Evolutionary conservation across 192 early-diverging fungal species (phyloP).

Genomic region (Entomortierella beljakovae): DNA sequence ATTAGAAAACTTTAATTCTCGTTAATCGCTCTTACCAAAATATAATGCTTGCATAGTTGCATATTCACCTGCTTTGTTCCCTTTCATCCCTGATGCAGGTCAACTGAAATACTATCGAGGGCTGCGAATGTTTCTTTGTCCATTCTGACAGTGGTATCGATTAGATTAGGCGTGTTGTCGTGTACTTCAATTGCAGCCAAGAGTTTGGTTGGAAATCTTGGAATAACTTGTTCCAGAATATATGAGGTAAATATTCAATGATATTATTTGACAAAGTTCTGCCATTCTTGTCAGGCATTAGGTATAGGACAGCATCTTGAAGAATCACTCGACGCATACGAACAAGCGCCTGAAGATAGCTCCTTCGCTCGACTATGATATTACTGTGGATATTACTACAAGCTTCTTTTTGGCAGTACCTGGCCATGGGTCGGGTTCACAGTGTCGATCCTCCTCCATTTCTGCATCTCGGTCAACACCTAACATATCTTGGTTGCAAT

Average conservation of each 20-base stretch:
- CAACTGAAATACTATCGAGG: too few relatives aligned
- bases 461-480: slow-evolving; percentile 10
- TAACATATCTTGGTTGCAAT: slow-evolving; percentile 24
- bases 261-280: not conserved
- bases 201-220: not conserved
- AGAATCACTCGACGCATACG: slow-evolving; percentile 26
- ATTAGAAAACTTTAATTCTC: too few relatives aligned
- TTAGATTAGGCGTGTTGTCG: not conserved
- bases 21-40: too few relatives aligned
- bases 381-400: not conserved
- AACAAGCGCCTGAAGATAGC: slow-evolving; percentile 17
- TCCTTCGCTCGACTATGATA: not conserved
- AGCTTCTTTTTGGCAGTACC: too few relatives aligned
- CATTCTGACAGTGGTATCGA: not conserved
- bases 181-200: not conserved
- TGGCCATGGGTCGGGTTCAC: not conserved
- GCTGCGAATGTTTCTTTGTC: not conserved
- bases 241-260: not conserved
- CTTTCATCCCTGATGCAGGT: too few relatives aligned
- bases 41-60: too few relatives aligned
- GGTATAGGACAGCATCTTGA: slow-evolving; percentile 23
- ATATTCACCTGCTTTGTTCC: too few relatives aligned
- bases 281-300: not conserved
- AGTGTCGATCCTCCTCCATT: not conserved
- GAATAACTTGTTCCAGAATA: not conserved